A percentile compares a stretch with the other conserved stretches of the same genome.
Evolutionary conservation across 2,329 filamentous ascomycete species (phyloP).

Genomic region (Pestalotiopsis sp.): DNA sequence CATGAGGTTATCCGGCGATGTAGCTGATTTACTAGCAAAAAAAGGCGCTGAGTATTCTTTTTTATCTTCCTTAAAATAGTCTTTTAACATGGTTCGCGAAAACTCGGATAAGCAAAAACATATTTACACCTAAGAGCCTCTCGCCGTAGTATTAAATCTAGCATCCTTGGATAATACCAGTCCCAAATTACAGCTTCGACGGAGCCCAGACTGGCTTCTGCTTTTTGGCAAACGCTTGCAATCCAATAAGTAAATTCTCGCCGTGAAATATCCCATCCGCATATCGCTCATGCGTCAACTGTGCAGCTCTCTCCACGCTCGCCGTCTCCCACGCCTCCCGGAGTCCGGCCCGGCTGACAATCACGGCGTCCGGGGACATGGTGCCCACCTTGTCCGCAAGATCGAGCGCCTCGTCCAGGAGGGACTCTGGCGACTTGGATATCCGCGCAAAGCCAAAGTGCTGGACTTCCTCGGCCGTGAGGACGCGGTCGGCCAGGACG

Average conservation of each 20-base stretch:
- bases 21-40: too few species aligned
- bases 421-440: constrained; percentile 31
- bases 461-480: constrained; percentile 46
- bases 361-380: constrained; percentile 39
- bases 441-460: constrained; percentile 45
- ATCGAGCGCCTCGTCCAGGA: constrained; percentile 38
- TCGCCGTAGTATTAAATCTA: neutral
- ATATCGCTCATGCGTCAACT: constrained; percentile 44
- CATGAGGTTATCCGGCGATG: too few species aligned
- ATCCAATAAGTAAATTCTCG: constrained; percentile 51
- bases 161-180: neutral
- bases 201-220: constrained; percentile 50
- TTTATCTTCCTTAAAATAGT: too few species aligned
- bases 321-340: constrained; percentile 41
- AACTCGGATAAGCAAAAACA: too few species aligned
- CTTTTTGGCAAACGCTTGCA: constrained; percentile 55
- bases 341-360: constrained; percentile 41
- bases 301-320: constrained; percentile 40
- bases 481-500: constrained; percentile 47
- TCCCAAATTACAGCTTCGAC: constrained; percentile 42
- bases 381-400: constrained; percentile 37
- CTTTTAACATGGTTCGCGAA: neutral
- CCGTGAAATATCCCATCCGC: constrained; percentile 40
- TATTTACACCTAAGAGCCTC: too few species aligned
- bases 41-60: too few species aligned